Evolutionary conservation across 2,329 filamentous ascomycete genomes (phyloP).

Genomic region (Aureobasidium pullulans): DNA sequence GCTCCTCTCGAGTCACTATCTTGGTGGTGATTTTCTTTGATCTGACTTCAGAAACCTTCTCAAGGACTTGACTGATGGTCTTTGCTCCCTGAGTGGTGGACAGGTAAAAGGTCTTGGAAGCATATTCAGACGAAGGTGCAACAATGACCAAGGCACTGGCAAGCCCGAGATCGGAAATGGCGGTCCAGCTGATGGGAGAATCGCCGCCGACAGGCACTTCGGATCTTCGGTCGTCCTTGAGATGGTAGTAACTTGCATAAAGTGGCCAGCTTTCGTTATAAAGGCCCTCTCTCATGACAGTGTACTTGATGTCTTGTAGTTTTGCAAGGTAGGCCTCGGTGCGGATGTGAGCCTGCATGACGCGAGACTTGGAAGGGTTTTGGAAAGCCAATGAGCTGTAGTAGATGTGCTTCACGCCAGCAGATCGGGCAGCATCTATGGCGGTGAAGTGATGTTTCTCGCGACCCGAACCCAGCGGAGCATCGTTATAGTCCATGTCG

Average conservation of each 20-base stretch:
- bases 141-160: conserved; percentile 35
- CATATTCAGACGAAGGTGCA: conserved; percentile 25
- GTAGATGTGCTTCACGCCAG: conserved; percentile 38
- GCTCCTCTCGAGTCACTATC: conserved; percentile 31
- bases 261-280: conserved; percentile 43
- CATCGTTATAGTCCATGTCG: conserved; percentile 37
- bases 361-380: conserved; percentile 33
- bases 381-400: conserved; percentile 40
- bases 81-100: conserved; percentile 22
- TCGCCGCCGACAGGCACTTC: conserved; percentile 35
- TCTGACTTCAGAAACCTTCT: conserved; percentile 22
- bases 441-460: conserved; percentile 38
- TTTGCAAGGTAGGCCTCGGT: conserved; percentile 34
- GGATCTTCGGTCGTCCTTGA: conserved; percentile 27
- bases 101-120: conserved; percentile 34
- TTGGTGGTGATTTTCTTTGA: conserved; percentile 29
- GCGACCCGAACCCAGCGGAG: conserved; percentile 34
- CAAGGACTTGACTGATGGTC: conserved; percentile 23
- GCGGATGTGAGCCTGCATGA: conserved; percentile 41
- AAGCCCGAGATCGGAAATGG: conserved; percentile 37
- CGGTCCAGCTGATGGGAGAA: conserved; percentile 36
- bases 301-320: conserved; percentile 23
- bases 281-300: conserved; percentile 37
- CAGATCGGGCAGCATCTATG: conserved; percentile 35
- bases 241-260: conserved; percentile 39